Percentiles rank a stretch among this genome's conserved stretches.
Conservation (phyloP, 2,329 filamentous ascomycete species). For the Penicillium fuscoglaucum region DNA sequence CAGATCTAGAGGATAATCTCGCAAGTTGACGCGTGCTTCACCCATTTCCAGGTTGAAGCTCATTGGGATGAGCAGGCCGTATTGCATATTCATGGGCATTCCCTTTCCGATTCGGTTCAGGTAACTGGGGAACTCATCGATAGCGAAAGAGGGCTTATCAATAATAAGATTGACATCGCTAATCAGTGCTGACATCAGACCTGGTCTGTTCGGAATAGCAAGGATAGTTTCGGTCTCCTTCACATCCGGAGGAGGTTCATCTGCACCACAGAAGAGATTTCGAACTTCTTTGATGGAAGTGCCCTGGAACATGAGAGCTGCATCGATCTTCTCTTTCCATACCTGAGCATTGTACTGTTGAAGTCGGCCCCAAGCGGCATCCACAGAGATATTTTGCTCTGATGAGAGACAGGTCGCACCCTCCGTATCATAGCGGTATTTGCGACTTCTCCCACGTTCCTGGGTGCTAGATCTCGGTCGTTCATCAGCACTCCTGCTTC, state of each 20-base stretch:
- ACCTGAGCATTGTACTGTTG: conserved; percentile 80
- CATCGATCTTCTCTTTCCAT: conserved; percentile 89
- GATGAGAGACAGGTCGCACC: conserved; percentile 71
- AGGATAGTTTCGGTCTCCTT: conserved; percentile 84
- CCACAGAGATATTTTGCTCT: conserved; percentile 68
- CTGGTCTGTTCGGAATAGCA: conserved; percentile 79
- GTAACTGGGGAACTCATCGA: conserved; percentile 78
- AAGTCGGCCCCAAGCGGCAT: conserved; percentile 73
- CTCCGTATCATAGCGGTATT: conserved; percentile 73
- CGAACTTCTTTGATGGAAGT: conserved; percentile 77
- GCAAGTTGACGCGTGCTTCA: conserved; percentile 79
- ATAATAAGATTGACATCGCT: conserved; percentile 81
- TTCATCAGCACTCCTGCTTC: conserved; percentile 61
- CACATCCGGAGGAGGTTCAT: conserved; percentile 76
- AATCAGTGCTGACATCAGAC: conserved; percentile 75
- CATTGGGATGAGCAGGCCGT: conserved; percentile 86
- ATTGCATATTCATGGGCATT: conserved; percentile 88
- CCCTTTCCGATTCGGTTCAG: conserved; percentile 91
- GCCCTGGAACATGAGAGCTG: conserved; percentile 67
- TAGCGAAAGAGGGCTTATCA: conserved; percentile 89
- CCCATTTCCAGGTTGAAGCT: conserved; percentile 86
- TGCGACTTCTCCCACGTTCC: conserved; percentile 39
- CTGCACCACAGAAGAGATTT: conserved; percentile 75
- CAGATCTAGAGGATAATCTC: conserved; percentile 91
- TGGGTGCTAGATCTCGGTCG: conserved; percentile 36